phyloP scores from a whole-genome alignment of 345 rosid genomes.

The Populus davidiana region DNA sequence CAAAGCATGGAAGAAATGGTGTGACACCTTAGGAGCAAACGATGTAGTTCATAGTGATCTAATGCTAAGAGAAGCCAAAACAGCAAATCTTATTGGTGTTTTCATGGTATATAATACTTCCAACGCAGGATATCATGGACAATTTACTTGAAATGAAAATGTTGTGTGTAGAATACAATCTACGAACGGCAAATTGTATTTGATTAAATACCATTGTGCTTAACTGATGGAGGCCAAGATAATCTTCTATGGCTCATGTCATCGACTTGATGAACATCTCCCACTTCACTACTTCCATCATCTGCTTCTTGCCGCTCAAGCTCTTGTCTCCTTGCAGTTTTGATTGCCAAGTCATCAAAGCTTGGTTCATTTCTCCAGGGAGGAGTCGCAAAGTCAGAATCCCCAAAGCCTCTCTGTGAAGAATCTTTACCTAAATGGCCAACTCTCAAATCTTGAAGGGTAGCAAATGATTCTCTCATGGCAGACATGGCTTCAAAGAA shows the following conservation, averaged over 20 bases:
- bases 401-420: conserved; percentile 37
- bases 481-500: conserved; percentile 99
- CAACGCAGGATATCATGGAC: background rate
- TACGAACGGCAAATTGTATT: background rate
- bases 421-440: conserved; percentile 51
- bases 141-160: background rate
- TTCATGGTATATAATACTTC: background rate
- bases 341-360: conserved; percentile 59
- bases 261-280: conserved; percentile 40
- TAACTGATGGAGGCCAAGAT: conserved; percentile 86
- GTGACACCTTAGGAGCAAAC: background rate
- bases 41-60: background rate
- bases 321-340: conserved; percentile 40
- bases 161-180: background rate
- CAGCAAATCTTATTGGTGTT: background rate
- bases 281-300: conserved; percentile 40
- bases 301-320: conserved; percentile 38
- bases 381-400: conserved; percentile 62
- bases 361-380: conserved; percentile 66
- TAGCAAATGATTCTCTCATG: conserved; percentile 93
- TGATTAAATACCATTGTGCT: conserved; percentile 29
- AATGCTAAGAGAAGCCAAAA: background rate
- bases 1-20: background rate
- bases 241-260: conserved; percentile 58
- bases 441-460: conserved; percentile 80